Evolutionary conservation across 176 grass and related monocot species (phyloP), one percentile per base, ranked within the genome.

Genomic region (Aegilops longissima): DNA sequence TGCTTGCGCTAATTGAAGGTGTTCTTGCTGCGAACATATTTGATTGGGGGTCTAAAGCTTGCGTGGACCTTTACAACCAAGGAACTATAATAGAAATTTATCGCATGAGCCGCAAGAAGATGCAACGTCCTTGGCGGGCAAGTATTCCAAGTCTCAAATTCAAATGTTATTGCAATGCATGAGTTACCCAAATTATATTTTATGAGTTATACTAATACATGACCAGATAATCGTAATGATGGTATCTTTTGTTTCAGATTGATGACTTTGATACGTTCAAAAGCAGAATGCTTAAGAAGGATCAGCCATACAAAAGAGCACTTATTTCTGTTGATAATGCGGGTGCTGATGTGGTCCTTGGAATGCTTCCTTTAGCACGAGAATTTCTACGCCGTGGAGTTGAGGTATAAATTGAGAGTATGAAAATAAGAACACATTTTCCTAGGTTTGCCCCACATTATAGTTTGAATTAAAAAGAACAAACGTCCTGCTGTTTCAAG

Each of bases 41-140:
- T 85, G 97, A 98, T 79, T 98, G 97, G 97, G 97, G 94, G 63
- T 98, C 97, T 86, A 86, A 92, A 90, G 97, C 94, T 80, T 98
- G 97, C 90, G 97, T 98, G 64, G 97, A 98, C 27, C 97, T 98
- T 90, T 98, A 98, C 77, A 94, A 98, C 82, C 91, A 98, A 82
- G 97, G 97, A 87, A 98, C 97, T 74, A 98, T 98, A 85, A 96
- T 96, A 76, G 97, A 98, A 84, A 98, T 98, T 84, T 98, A 98
- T 85, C 86, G 94, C 79, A 98, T 98, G 97, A 98, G 97, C 81
- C 97, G 97, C 85, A 98, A 98, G 77, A 98, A 98, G 90, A 98
- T 98, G 97, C 88, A 86, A 80, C 97, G 97, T 69, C 97, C 97
- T 64, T 98, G 97, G 97, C 86, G 90, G 92, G 97, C 71, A 98